Evolutionary conservation across 495 filamentous ascomycete species (phyloP), one percentile per base, ranked within the genome.

Genomic region (Hypoxylon lienhwacheense): DNA sequence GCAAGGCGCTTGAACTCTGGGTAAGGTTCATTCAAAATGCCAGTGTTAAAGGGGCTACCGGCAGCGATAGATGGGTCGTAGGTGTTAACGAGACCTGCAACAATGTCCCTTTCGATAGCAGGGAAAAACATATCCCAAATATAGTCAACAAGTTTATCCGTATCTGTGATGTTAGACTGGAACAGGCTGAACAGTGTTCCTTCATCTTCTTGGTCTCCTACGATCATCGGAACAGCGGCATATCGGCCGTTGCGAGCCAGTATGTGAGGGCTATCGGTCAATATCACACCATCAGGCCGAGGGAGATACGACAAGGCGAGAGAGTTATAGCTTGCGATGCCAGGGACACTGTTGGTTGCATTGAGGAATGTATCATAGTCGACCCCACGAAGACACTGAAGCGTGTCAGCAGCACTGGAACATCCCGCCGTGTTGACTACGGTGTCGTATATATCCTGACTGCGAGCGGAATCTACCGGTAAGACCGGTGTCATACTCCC

Each of bases 1-100:
- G 87, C 83, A 0, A 89, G 72, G 2, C 86, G 84, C 66, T 91
- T 91, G 75, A 82, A 89, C 60, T 86, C 77, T 0, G 87, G 85
- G 56, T 89, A 90, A 63, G 79, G 70, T 55, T 83, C 81, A 67
- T 90, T 85, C 2, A 79, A 29, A 6, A 73, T 48, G 10, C 84
- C 77, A 0, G 84, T 88, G 36, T 80, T 71, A 72, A 87, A 89
- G 4, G 87, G 87, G 0, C 79, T 83, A 20, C 85, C 85, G 26
- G 75, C 70, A 8, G 69, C 62, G 11, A 75, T 49, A 26, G 65
- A 71, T n/a, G 74, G 47, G 7, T 74, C 69, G 64, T 89, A 89
- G 0, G 73, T 76, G 19, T 64, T 70, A 7, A 89, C 80, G 4
- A 87, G 70, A 15, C 59, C 70, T 14, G 69, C 49, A n/a, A 87